Evolutionary conservation across 495 filamentous ascomycete genomes (phyloP).

Genomic region (Collariella sp.): DNA sequence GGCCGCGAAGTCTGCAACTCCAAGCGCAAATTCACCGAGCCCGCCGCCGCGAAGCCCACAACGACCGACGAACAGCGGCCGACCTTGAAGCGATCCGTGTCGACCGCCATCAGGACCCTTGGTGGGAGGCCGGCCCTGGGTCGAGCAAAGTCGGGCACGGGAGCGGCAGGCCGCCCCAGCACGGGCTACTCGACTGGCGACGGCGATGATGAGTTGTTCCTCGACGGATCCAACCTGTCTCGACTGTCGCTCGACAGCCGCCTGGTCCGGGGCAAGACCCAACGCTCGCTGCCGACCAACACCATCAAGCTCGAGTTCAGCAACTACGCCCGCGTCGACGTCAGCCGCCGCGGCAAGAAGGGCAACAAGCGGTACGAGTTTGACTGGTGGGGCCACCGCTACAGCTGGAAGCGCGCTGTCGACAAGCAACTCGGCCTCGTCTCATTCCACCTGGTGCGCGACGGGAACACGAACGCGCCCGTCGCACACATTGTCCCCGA

Average conservation of each 20-base stretch:
- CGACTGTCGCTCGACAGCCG: slow-evolving; percentile 26
- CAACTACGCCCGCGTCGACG: slow-evolving; percentile 90
- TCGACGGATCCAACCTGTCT: slow-evolving; percentile 29
- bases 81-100: slow-evolving; percentile 61
- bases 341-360: slow-evolving; percentile 62
- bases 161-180: slow-evolving; percentile 34
- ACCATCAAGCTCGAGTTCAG: slow-evolving; percentile 86
- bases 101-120: slow-evolving; percentile 62
- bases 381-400: slow-evolving; percentile 82
- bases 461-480: slow-evolving; percentile 47
- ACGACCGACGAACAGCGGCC: slow-evolving; percentile 22
- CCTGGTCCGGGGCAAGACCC: slow-evolving; percentile 20
- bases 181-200: slow-evolving; percentile 36
- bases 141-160: slow-evolving; percentile 35
- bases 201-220: slow-evolving; percentile 42
- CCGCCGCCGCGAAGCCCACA: slow-evolving; percentile 26
- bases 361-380: slow-evolving; percentile 75
- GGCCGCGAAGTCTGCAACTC: slow-evolving; percentile 91
- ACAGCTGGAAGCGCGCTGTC: slow-evolving; percentile 72
- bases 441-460: slow-evolving; percentile 70
- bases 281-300: slow-evolving; percentile 52
- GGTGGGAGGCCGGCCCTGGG: slow-evolving; percentile 49
- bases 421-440: slow-evolving; percentile 53
- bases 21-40: slow-evolving; percentile 56
- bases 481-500: slow-evolving; percentile 86